A percentile compares a stretch with the other conserved stretches of the same genome.
Evolutionary conservation across 768 basidiomycete species (phyloP).

Genomic region (Kwoniella sp.): DNA sequence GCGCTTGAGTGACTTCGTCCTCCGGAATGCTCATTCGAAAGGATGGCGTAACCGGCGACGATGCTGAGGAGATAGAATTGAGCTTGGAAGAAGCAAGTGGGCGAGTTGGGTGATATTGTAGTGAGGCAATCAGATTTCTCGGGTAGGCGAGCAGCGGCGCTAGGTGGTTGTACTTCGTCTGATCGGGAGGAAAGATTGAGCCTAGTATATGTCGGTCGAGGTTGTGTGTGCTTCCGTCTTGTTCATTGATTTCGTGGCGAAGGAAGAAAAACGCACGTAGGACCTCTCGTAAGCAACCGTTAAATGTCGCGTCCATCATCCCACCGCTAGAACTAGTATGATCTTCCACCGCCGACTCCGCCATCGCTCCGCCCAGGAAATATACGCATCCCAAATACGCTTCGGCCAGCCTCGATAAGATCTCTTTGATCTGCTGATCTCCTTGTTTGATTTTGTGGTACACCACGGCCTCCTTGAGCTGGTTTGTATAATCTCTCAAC

Average conservation of each 20-base stretch:
- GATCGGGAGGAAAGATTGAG: constrained; percentile 16
- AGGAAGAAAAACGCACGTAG: constrained; percentile 1
- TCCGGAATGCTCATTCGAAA: not conserved
- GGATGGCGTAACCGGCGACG: not conserved
- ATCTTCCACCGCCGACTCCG: not conserved
- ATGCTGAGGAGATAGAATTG: not conserved
- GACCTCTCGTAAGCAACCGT: not conserved
- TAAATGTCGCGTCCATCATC: not conserved
- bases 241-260: not conserved
- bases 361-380: constrained; percentile 1
- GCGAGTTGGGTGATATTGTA: constrained; percentile 27
- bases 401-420: not conserved
- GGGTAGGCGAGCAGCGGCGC: constrained; percentile 23
- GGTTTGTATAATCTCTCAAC: constrained; percentile 12
- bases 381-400: constrained; percentile 11
- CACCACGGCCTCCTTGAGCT: constrained; percentile 6
- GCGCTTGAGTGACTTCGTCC: not conserved
- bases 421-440: not conserved
- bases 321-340: not conserved
- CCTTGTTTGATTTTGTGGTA: not conserved
- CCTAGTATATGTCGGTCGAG: constrained; percentile 18
- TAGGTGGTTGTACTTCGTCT: constrained; percentile 13
- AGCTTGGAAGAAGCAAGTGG: constrained; percentile 8
- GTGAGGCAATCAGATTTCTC: constrained; percentile 9
- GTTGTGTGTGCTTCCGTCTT: not conserved